A percentile compares a stretch with the other conserved stretches of the same genome.
These are phyloP conservation scores for Penicillium soppii DNA, from an alignment of 495 filamentous ascomycete genomes.

Conservation along the genomic window DNA sequence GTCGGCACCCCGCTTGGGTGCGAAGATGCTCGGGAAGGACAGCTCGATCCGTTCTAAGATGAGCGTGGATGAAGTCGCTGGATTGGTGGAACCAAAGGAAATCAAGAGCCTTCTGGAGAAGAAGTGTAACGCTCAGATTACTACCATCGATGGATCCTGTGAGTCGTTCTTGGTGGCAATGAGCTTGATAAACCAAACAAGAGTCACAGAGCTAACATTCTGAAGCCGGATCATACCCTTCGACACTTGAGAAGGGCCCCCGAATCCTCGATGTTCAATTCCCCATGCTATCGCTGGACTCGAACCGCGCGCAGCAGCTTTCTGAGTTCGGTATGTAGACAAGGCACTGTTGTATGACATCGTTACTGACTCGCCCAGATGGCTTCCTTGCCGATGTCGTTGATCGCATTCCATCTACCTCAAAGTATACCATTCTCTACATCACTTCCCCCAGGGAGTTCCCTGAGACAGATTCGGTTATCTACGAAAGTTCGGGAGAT, in stretches of 20 bases:
- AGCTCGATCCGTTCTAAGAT: conserved; percentile 48
- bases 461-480: conserved; percentile 35
- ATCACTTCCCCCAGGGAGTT: conserved; percentile 50
- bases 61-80: conserved; percentile 62
- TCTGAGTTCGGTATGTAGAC: conserved; percentile 45
- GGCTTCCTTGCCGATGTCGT: conserved; percentile 59
- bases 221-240: conserved; percentile 46
- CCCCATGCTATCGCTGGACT: conserved; percentile 43
- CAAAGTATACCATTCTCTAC: conserved; percentile 65
- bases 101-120: conserved; percentile 52
- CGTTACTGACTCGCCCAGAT: conserved; percentile 41
- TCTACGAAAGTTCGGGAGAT: conserved; percentile 53
- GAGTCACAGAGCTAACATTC: conserved; percentile 13
- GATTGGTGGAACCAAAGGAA: conserved; percentile 55
- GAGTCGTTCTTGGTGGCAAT: conserved; percentile 26
- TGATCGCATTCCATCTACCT: conserved; percentile 49
- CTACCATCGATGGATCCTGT: conserved; percentile 65
- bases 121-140: conserved; percentile 51
- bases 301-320: conserved; percentile 41
- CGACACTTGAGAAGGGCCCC: conserved; percentile 45
- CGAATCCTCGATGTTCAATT: conserved; percentile 53
- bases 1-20: conserved; percentile 61
- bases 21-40: conserved; percentile 49
- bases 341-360: background rate
- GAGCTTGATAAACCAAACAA: background rate